phyloP scores from a whole-genome alignment of 2,329 filamentous ascomycete genomes.

The Neopestalotiopsis clavispora region DNA sequence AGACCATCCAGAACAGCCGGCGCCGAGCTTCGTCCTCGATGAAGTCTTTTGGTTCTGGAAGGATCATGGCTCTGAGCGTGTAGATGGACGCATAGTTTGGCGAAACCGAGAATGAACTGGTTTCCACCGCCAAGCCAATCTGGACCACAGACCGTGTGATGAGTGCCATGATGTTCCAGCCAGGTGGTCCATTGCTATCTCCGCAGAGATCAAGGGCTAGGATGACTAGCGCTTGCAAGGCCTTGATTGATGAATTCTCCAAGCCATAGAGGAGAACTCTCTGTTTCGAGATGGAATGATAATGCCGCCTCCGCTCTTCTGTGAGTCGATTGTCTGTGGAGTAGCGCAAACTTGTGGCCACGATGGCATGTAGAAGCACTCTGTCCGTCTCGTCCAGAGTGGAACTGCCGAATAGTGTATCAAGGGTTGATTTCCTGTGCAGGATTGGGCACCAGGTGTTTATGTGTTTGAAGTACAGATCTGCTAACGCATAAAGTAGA shows the following conservation, averaged over 20 bases:
- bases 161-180: slow-evolving; percentile 89
- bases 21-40: slow-evolving; percentile 88
- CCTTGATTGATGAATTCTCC: slow-evolving; percentile 87
- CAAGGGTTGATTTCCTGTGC: slow-evolving; percentile 82
- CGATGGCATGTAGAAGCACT: slow-evolving; percentile 84
- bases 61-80: slow-evolving; percentile 81
- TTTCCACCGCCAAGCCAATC: slow-evolving; percentile 82
- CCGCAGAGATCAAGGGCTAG: slow-evolving; percentile 84
- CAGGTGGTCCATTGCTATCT: slow-evolving; percentile 85
- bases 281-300: slow-evolving; percentile 82
- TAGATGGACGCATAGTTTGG: slow-evolving; percentile 87
- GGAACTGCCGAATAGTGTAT: slow-evolving; percentile 79
- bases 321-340: slow-evolving; percentile 78
- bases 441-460: slow-evolving; percentile 89
- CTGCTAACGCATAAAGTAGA: slow-evolving; percentile 72
- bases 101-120: slow-evolving; percentile 77
- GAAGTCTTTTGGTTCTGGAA: slow-evolving; percentile 83
- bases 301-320: slow-evolving; percentile 72
- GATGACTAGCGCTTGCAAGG: slow-evolving; percentile 85
- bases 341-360: slow-evolving; percentile 85
- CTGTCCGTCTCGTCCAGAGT: slow-evolving; percentile 81
- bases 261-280: slow-evolving; percentile 86
- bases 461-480: slow-evolving; percentile 80
- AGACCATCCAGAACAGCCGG: slow-evolving; percentile 93
- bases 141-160: slow-evolving; percentile 91